Conservation (phyloP, 208 protist genomes). For the Leishmania mexicana region DNA sequence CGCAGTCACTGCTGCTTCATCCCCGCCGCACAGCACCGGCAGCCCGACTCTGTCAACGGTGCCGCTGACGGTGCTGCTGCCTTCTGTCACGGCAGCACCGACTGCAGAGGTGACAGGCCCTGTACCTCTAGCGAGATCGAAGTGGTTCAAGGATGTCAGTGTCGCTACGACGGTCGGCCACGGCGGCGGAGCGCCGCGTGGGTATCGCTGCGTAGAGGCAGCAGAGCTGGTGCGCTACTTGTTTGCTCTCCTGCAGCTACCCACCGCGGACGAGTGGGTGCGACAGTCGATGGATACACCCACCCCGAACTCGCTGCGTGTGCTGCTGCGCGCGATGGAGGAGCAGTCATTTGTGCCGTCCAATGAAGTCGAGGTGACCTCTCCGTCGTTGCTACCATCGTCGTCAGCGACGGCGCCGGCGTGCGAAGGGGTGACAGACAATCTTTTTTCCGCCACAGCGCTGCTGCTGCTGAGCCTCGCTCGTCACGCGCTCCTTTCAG, state of each 20-base stretch:
- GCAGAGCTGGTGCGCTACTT: conserved; percentile 32
- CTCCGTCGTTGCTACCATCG: conserved; percentile 4
- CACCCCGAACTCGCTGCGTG: conserved; percentile 28
- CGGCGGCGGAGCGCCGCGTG: background rate
- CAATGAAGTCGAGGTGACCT: conserved; percentile 2
- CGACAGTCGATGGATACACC: conserved; percentile 18
- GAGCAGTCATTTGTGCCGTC: conserved; percentile 27
- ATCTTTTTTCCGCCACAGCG: conserved; percentile 33
- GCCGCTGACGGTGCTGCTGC: conserved; percentile 24
- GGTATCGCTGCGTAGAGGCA: conserved; percentile 29
- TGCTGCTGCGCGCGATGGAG: conserved; percentile 28
- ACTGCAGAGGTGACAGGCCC: background rate
- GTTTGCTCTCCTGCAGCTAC: conserved; percentile 26
- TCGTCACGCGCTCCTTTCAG: conserved; percentile 30
- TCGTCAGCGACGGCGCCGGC: conserved; percentile 14
- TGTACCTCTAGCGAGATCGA: background rate
- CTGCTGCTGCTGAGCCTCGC: conserved; percentile 35
- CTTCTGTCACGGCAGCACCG: background rate
- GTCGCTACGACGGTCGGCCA: background rate
- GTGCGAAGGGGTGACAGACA: conserved; percentile 19
- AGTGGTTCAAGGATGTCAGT: background rate
- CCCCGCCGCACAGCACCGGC: background rate
- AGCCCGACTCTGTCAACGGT: conserved; percentile 5
- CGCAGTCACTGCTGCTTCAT: background rate
- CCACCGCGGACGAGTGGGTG: conserved; percentile 27